Evolutionary conservation across 179 eudicot genomes (phyloP).

Genomic region (Amaranthus tricolor): DNA sequence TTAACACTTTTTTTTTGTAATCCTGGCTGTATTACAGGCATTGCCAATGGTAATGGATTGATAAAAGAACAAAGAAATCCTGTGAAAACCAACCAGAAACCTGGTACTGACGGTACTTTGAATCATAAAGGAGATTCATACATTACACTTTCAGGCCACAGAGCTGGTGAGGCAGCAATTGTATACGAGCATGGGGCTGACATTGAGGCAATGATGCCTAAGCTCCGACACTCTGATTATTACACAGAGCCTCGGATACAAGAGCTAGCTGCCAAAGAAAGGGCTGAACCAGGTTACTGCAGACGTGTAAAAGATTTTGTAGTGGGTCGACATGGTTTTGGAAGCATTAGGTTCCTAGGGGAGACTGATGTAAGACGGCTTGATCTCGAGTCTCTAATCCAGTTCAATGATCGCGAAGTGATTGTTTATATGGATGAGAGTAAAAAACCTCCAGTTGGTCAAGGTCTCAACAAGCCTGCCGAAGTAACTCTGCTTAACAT

Average conservation of each 20-base stretch:
- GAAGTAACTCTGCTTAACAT: conserved; percentile 84
- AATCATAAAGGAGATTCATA: conserved; percentile 64
- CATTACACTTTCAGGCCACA: conserved; percentile 63
- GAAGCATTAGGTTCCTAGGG: conserved; percentile 82
- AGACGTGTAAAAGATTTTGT: conserved; percentile 69
- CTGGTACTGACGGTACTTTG: conserved; percentile 45
- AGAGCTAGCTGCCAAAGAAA: conserved; percentile 88
- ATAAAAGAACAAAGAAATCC: conserved; percentile 36
- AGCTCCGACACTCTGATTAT: conserved; percentile 81
- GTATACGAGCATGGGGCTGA: conserved; percentile 92
- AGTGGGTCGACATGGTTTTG: conserved; percentile 73
- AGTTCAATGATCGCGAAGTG: conserved; percentile 77
- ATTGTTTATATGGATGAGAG: conserved; percentile 79
- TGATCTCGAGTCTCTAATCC: conserved; percentile 75
- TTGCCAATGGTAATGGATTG: conserved; percentile 42
- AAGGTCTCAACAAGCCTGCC: conserved; percentile 88
- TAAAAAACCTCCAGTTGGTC: conserved; percentile 93
- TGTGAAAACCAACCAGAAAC: conserved; percentile 38
- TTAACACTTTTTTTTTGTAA: neutral
- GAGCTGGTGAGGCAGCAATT: conserved; percentile 94
- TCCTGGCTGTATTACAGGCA: conserved; percentile 28
- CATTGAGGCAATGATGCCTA: conserved; percentile 87
- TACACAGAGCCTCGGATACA: conserved; percentile 86
- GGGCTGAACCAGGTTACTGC: conserved; percentile 82
- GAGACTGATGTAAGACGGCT: conserved; percentile 89